Conservation (phyloP, 768 basidiomycete species). For the Tricholoma sp. region DNA sequence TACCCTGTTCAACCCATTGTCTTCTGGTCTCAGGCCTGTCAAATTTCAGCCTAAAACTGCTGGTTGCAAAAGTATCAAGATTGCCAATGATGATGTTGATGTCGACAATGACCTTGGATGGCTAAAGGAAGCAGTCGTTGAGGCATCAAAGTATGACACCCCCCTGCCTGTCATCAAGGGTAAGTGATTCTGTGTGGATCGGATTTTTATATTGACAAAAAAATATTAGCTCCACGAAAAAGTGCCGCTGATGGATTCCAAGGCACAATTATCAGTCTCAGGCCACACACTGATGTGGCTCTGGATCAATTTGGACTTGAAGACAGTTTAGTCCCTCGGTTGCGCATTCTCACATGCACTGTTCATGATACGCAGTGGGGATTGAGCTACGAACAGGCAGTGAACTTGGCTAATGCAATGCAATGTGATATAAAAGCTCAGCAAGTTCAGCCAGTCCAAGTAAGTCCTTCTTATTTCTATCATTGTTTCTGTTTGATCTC, state of each 20-base stretch:
- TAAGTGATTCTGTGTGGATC: neutral
- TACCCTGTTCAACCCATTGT: no score
- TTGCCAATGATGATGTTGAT: no score
- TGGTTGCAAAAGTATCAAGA: no score
- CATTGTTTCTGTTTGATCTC: neutral
- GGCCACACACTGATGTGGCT: slow-evolving; percentile 2
- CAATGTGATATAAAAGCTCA: neutral
- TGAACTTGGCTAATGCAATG: slow-evolving; percentile 1
- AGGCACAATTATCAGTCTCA: slow-evolving; percentile 1
- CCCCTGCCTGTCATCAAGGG: neutral
- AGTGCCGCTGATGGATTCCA: neutral
- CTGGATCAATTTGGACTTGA: slow-evolving; percentile 3
- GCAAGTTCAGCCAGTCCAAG: neutral
- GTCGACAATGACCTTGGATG: no score
- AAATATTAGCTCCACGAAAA: neutral
- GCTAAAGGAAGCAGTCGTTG: no score
- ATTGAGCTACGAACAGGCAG: slow-evolving; percentile 4
- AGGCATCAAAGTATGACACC: neutral
- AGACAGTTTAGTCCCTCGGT: neutral
- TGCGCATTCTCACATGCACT: neutral
- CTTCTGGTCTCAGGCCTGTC: no score
- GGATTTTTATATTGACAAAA: neutral
- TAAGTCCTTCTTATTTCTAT: neutral
- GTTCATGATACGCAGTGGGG: slow-evolving; percentile 4
- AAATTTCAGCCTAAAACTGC: no score